Base-by-base conservation (phyloP, 352 stramenopile genomes). In the Globisporangium camurandrum region DNA sequence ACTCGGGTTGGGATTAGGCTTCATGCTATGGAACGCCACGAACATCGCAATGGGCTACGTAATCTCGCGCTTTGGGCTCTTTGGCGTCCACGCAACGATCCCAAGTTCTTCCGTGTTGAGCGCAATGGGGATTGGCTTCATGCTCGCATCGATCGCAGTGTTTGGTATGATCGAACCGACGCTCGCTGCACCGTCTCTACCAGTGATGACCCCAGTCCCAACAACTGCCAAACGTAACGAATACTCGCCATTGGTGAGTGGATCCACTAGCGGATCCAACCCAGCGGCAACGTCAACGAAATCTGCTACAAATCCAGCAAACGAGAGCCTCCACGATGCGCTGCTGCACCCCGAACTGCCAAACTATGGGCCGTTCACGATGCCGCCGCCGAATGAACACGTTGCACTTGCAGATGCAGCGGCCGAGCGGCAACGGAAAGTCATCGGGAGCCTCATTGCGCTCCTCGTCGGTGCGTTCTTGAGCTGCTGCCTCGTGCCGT, bases 21-120 rank as follows among this genome's bases (percentile, higher is more conserved):
- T 93, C 48, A 90, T 90, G 78, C 66, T 93, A 45, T 93, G 81
- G 81, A 93, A 93, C 60, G 78, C 73, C 37, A 86, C 79, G 41
- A 93, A 89, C 61, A 87, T 93, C 60, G 71, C 75, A 17, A 67
- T 90, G 49, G 81, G 78, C 28, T 93, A 89, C 59, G 71, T 82
- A 38, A 75, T 93, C 42, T 88, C 79, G 19, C 69, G 81, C 10
- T 69, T 82, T 6, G 81, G 81, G 4, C 67, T 92, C 11, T 76
- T 92, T 53, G 81, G 81, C 16, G 68, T 92, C 10, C 46, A 57
- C 7, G 61, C 69, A 23, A 92, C 81, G 9, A 69, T 89, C 40
- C 77, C 81, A 9, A 72, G 42, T n/a, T 64, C 67, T 49, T 77
- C 71, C 11, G 57, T 55, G 37, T 53, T 83, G 39, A 88, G 75